Evolutionary conservation across 768 basidiomycete species (phyloP), one percentile per base, ranked within the genome.

Genomic region (Lactifluus pinguis): DNA sequence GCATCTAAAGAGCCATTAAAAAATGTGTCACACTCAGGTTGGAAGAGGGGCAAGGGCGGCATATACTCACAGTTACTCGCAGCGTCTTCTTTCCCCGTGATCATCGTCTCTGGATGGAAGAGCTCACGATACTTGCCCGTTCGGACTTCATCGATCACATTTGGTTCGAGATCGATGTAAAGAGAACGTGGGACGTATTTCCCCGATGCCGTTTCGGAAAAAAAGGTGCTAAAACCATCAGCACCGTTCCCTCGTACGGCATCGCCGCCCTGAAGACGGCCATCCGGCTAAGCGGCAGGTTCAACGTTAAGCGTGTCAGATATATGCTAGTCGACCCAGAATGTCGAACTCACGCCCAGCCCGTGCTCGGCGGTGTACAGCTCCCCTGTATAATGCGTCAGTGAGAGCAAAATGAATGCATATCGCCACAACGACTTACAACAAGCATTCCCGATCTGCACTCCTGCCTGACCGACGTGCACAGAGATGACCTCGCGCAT

Each of bases 361-460:
- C 95, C 95, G 75, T 98, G 97, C 76, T 99, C 97, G 69, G 95
- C 87, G 71, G 93, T 97, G 80, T 99, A 99, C 65, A 98, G 84
- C 77, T 98, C 95, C 95, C 92, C 91, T 93, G 73, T 10, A 48
- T 70, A 73, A 36, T 44, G 68, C 14, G 45, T 44, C 6, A 55
- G 15, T 21, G 14, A 36, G 14, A 39, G 49, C 19, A 4, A 41
- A 41, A 54, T 25, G 8, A 25, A n/a, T n/a, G 39, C n/a, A 17
- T 47, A 48, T 50, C 41, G 69, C 60, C 66, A 67, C 29, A 10
- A 65, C 6, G 61, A 87, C 91, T 81, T 77, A 92, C 95, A 97
- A 79, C 94, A 99, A 72, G 97, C 95, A 75, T 98, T 98, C 72
- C 95, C 95, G 70, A 93, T 90, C 80, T 93, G 91, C 70, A 91